Evolutionary conservation across 257 asterid species (phyloP).

Genomic region (Nicotiana obtusifolia): DNA sequence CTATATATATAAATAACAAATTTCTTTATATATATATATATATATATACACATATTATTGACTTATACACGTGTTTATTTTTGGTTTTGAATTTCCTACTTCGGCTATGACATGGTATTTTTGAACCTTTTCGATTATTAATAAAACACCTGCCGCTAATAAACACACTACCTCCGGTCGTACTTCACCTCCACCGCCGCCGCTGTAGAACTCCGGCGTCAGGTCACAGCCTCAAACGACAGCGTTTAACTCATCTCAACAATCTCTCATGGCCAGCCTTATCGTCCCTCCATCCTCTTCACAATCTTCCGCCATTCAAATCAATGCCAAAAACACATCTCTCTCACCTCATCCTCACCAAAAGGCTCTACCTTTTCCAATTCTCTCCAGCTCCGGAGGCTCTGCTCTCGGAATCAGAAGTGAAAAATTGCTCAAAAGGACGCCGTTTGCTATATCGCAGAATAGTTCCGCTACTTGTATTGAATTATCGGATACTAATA

Average conservation of each 20-base stretch:
- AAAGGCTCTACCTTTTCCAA: background rate
- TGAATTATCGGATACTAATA: conserved; percentile 17
- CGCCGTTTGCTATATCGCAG: conserved; percentile 32
- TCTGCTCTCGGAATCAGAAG: background rate
- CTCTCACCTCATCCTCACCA: background rate
- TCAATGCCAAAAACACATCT: background rate
- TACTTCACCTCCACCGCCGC: background rate
- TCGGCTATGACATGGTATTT: too few relatives aligned
- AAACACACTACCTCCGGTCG: too few relatives aligned
- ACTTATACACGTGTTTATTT: too few relatives aligned
- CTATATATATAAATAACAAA: too few relatives aligned
- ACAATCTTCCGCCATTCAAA: background rate
- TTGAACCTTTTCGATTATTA: too few relatives aligned
- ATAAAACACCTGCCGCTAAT: too few relatives aligned
- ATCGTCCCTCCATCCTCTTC: background rate
- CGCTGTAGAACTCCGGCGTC: background rate
- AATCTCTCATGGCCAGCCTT: background rate
- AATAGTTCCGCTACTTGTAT: conserved; percentile 23
- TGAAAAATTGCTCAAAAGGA: background rate
- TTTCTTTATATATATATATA: too few relatives aligned
- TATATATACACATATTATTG: too few relatives aligned
- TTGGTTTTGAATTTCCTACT: too few relatives aligned
- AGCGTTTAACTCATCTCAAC: background rate
- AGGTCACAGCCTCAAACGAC: background rate
- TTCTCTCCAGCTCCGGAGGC: background rate